Evolutionary conservation across 768 basidiomycete genomes (phyloP).

Genomic region (Lenzites betulinus): DNA sequence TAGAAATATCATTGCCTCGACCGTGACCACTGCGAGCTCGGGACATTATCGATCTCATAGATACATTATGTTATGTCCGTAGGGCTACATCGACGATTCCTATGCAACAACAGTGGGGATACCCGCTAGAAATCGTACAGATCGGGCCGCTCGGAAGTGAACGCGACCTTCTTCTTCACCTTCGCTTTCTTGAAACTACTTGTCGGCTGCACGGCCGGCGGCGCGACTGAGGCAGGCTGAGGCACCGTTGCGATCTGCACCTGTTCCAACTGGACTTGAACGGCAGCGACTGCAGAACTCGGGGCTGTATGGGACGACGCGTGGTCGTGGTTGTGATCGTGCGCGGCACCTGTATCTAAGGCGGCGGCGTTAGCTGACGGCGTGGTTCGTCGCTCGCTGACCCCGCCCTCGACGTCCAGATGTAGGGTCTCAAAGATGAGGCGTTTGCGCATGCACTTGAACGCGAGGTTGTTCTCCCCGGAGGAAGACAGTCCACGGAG

Average conservation of each 20-base stretch:
- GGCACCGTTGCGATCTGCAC: constrained; percentile 5
- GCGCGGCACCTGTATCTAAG: constrained; percentile 22
- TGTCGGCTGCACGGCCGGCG: constrained; percentile 1
- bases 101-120: neutral
- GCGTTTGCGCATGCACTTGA: constrained; percentile 87
- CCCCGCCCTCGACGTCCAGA: constrained; percentile 83
- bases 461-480: constrained; percentile 95
- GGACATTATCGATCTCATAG: neutral
- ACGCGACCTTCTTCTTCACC: constrained; percentile 69
- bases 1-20: no score
- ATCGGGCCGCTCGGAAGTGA: constrained; percentile 66
- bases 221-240: neutral
- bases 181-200: constrained; percentile 46
- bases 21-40: no score
- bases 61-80: constrained; percentile 6
- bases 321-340: constrained; percentile 21
- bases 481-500: constrained; percentile 77
- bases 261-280: constrained; percentile 49
- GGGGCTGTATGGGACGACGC: neutral
- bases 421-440: constrained; percentile 91
- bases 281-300: constrained; percentile 35
- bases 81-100: constrained; percentile 17
- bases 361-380: constrained; percentile 38
- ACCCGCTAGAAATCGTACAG: constrained; percentile 66
- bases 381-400: constrained; percentile 71